These are phyloP conservation scores for Schwanniomyces vanrijiae DNA, from an alignment of 805 yeast genomes.

Conservation along the genomic window DNA sequence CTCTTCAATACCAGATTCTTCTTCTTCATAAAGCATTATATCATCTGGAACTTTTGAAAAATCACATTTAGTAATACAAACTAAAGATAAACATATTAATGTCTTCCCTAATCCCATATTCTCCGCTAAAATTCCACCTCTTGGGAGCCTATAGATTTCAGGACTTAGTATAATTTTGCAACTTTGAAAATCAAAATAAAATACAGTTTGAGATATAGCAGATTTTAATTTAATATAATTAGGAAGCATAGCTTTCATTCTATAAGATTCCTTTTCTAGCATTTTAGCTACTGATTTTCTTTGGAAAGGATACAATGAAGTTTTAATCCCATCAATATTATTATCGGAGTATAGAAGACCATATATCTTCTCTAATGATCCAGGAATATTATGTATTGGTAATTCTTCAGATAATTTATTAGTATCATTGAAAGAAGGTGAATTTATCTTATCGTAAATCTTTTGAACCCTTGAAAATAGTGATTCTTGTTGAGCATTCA, in stretches of 20 bases:
- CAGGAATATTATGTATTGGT: constrained; percentile 4
- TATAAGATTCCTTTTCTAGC: constrained; percentile 50
- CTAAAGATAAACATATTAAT: constrained; percentile 55
- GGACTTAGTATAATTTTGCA: constrained; percentile 35
- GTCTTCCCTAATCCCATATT: constrained; percentile 73
- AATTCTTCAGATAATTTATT: constrained; percentile 4
- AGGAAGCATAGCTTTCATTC: constrained; percentile 33
- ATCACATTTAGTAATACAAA: constrained; percentile 56
- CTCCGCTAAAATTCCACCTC: constrained; percentile 66
- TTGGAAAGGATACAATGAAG: constrained; percentile 58
- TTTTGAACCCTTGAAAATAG: constrained; percentile 20
- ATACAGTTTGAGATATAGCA: constrained; percentile 12
- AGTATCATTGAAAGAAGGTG: constrained; percentile 24
- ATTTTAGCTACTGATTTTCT: constrained; percentile 59
- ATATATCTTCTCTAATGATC: constrained; percentile 17
- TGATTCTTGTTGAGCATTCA: neutral
- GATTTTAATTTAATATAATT: constrained; percentile 25
- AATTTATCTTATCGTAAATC: constrained; percentile 34
- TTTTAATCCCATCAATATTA: constrained; percentile 42
- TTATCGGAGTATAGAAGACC: constrained; percentile 13
- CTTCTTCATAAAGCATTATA: constrained; percentile 15
- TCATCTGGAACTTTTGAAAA: constrained; percentile 40
- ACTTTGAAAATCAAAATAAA: constrained; percentile 37
- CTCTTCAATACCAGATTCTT: neutral
- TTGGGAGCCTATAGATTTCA: constrained; percentile 45